Evolutionary conservation across 2,329 filamentous ascomycete species (phyloP), one percentile per base, ranked within the genome.

Genomic region (Clarireedia sp.): DNA sequence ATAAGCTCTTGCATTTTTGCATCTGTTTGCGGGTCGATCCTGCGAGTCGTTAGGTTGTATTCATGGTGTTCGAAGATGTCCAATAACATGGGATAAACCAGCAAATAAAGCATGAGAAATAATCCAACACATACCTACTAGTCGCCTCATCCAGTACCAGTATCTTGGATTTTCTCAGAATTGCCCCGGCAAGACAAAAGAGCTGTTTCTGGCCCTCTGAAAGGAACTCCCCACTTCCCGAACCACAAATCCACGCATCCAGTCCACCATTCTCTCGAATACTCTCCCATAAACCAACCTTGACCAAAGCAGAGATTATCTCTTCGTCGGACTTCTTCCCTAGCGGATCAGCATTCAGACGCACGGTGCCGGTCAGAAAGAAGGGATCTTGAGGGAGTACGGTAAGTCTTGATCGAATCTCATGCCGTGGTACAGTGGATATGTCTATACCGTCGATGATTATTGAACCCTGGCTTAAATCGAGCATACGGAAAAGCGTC

Each of bases 131-230:
- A 16, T 36, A 69, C 62, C 77, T 81, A 67, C 70, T 73, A 2
- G 72, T 74, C 1, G 69, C 68, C 60, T 75, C 73, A 26, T 75
- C 73, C 1, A 75, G 58, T 9, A 76, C 61, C 0, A 77, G 57
- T 1, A 77, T 62, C 16, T 65, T 70, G 0, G 69, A 67, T 33
- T 67, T 66, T 2, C 67, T 63, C 8, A 78, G 58, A 5, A 79
- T 67, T 0, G 75, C 73, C 5, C 78, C 68, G 0, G 75, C 77
- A 12, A 80, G 66, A 21, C 71, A 73, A 54, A 80, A 74, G 0
- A 80, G 63, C 62, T 80, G 78, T 48, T 68, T 66, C 59, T 80
- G 72, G 2, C 77, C 77, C 41, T 75, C 72, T 70, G 96, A 90
- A 0, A 90, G 94, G 4, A 78, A 72, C 2, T 74, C 70, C 8